phyloP scores from a whole-genome alignment of 768 basidiomycete species.

The Fistulinella prunicolor region DNA sequence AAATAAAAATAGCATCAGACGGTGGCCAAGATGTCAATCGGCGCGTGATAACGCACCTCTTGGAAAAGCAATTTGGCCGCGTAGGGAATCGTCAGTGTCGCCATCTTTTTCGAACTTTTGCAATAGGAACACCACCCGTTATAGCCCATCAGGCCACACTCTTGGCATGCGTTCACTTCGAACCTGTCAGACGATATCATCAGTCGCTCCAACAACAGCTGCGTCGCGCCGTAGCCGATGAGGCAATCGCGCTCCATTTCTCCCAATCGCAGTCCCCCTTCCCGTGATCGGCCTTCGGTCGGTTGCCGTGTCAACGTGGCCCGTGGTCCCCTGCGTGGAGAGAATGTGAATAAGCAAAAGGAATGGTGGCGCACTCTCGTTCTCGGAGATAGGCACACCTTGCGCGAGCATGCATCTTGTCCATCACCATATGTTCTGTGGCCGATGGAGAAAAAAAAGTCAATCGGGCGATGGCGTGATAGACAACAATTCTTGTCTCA shows the following conservation, averaged over 20 bases:
- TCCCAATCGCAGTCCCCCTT: slow-evolving; percentile 93
- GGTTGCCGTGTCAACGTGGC: slow-evolving; percentile 97
- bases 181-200: slow-evolving; percentile 99
- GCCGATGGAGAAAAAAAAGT: slow-evolving; percentile 10
- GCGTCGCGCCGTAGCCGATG: slow-evolving; percentile 98
- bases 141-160: slow-evolving; percentile 93
- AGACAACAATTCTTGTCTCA: slow-evolving; percentile 39
- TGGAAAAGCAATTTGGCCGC: slow-evolving; percentile 92
- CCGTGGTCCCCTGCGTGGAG: slow-evolving; percentile 75
- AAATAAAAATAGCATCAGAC: neutral
- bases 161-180: slow-evolving; percentile 92
- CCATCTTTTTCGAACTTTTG: slow-evolving; percentile 96
- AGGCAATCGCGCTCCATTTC: slow-evolving; percentile 99
- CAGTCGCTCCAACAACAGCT: slow-evolving; percentile 90
- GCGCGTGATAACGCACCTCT: slow-evolving; percentile 51
- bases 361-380: neutral
- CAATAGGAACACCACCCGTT: slow-evolving; percentile 98
- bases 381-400: slow-evolving; percentile 48
- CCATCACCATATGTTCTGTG: slow-evolving; percentile 97
- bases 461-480: slow-evolving; percentile 4
- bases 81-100: slow-evolving; percentile 93
- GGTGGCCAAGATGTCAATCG: neutral
- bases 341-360: slow-evolving; percentile 6
- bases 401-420: slow-evolving; percentile 99
- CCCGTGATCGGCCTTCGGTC: slow-evolving; percentile 96